phyloP scores from a whole-genome alignment of 148 eudicot genomes.

The Chenopodium quinoa region DNA sequence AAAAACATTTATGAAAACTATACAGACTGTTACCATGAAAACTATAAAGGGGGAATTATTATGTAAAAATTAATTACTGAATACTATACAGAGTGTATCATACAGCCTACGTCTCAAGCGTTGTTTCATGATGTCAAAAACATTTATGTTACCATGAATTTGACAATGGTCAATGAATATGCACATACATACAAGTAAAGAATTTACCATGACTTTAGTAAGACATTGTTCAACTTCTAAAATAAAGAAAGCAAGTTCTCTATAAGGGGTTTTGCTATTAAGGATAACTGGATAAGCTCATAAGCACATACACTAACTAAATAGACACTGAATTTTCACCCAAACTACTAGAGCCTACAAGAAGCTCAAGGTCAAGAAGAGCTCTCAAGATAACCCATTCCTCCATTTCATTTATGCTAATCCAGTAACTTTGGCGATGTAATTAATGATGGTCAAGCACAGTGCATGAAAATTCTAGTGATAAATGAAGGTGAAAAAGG shows the following conservation, averaged over 20 bases:
- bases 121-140: neutral
- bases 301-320: neutral
- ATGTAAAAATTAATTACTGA: no score
- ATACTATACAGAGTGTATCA: neutral
- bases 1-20: no score
- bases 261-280: neutral
- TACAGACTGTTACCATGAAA: no score
- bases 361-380: neutral
- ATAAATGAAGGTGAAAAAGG: neutral
- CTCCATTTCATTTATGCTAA: neutral
- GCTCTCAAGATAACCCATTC: neutral
- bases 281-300: neutral
- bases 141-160: neutral
- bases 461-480: neutral
- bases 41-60: no score
- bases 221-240: neutral
- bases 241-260: neutral
- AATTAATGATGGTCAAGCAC: neutral
- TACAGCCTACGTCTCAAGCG: neutral
- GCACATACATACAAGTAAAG: neutral
- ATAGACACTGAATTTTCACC: neutral
- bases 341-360: neutral
- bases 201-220: neutral
- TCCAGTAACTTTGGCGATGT: neutral
- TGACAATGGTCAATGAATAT: neutral